Base-by-base conservation (phyloP, 345 rosid genomes). In the Citrus cavaleriei region DNA sequence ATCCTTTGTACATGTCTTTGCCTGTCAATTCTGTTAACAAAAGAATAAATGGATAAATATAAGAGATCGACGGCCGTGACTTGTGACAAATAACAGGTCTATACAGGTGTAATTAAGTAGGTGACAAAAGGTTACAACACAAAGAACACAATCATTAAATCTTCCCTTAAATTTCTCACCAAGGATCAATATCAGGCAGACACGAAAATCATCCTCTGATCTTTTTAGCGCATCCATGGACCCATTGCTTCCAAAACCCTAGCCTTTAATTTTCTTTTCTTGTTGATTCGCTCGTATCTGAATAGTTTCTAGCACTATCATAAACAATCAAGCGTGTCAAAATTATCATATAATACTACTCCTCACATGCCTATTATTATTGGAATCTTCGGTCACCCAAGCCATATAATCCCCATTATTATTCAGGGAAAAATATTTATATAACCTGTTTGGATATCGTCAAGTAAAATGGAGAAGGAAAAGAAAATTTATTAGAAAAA, bases 351-450 rank as follows among this genome's bases (percentile, higher is more conserved):
- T 24, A 30, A 54, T 28, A 1, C 67, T 28, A 35, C 58, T 30
- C n/a, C 34, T 14, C 60, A 21, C n/a, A 30, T 70, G 10, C n/a
- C 32, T 83, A 32, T 79, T 60, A 77, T 2, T 71, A 49, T 76
- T 83, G 82, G 85, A 79, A 79, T 66, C 34, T 76, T 76, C 18
- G 49, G 51, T 60, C 85, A 76, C 63, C 59, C 64, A 65, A 19
- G 58, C 58, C 58, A 54, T 54, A 13, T 46, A 46, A 28, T 8
- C 67, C 25, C 57, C 77, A 60, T 60, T 67, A 51, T 76, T 25
- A 16, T 21, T 18, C 34, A 25, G 22, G n/a, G 10, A 37, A 61
- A 7, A 68, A n/a, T 14, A 46, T 46, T 12, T 72, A 35, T 14
- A n/a, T 24, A 72, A 40, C 34, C 73, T 76, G 72, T 51, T 25